phyloP scores from a whole-genome alignment of 805 yeast species.

The Kuraishia piskuri region DNA sequence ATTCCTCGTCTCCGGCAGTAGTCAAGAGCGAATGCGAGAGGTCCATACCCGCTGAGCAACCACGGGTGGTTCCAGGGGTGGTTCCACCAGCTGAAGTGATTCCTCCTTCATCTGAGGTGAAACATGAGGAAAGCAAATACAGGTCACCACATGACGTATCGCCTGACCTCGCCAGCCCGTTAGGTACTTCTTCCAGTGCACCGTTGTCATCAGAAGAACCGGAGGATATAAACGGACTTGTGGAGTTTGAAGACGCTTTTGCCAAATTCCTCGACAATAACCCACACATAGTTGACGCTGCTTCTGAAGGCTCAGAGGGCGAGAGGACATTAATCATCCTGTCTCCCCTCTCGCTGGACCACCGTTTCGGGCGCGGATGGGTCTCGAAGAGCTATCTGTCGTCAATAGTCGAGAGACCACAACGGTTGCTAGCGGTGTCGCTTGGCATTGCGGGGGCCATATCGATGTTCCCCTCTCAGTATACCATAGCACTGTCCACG shows the following conservation, averaged over 20 bases:
- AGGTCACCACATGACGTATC: background rate
- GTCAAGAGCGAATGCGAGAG: background rate
- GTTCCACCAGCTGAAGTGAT: background rate
- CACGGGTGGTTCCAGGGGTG: too few relatives aligned
- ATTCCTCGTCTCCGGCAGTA: background rate
- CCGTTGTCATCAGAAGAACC: background rate
- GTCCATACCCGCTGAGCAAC: background rate
- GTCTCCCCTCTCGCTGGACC: constrained; percentile 64
- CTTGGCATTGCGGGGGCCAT: constrained; percentile 72
- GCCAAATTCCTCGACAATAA: background rate
- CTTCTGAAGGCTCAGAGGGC: constrained; percentile 5
- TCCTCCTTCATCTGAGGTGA: background rate
- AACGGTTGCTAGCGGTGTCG: constrained; percentile 66
- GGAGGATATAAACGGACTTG: background rate
- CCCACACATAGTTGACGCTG: constrained; percentile 1
- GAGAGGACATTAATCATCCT: constrained; percentile 53
- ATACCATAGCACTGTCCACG: constrained; percentile 37
- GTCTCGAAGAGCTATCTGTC: constrained; percentile 56
- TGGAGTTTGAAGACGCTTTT: background rate
- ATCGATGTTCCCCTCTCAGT: constrained; percentile 56
- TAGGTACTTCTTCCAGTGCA: background rate
- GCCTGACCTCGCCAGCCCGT: background rate
- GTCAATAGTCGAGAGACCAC: constrained; percentile 78
- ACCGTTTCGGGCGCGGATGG: constrained; percentile 72
- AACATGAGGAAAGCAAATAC: background rate